These are phyloP conservation scores for Talaromyces pinophilus DNA, from an alignment of 2,329 filamentous ascomycete species.

Conservation along the genomic window DNA sequence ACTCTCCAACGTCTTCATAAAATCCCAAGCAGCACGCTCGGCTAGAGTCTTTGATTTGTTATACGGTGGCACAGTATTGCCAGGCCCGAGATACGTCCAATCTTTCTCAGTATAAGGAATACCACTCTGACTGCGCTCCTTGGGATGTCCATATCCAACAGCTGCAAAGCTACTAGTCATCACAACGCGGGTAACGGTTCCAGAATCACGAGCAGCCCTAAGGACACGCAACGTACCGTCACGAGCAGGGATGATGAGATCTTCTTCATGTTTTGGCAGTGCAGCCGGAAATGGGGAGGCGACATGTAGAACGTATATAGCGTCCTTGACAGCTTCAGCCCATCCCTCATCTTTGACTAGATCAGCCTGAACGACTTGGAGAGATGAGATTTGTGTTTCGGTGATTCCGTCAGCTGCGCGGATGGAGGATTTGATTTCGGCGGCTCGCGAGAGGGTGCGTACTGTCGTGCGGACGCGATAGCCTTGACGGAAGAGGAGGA, in stretches of 20 bases:
- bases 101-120: conserved; percentile 35
- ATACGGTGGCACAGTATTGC: conserved; percentile 27
- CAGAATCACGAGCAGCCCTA: conserved; percentile 3
- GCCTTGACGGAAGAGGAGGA: conserved; percentile 3
- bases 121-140: neutral
- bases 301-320: conserved; percentile 16
- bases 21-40: conserved; percentile 39
- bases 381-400: conserved; percentile 8
- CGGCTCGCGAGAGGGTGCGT: neutral
- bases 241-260: conserved; percentile 14
- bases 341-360: conserved; percentile 14
- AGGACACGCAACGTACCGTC: conserved; percentile 19
- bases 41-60: conserved; percentile 39
- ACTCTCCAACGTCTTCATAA: conserved; percentile 26
- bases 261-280: conserved; percentile 16
- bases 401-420: conserved; percentile 5
- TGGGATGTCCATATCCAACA: neutral
- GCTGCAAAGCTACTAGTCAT: conserved; percentile 18
- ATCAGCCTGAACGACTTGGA: conserved; percentile 7
- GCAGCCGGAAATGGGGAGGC: conserved; percentile 15
- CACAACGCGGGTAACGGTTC: conserved; percentile 2
- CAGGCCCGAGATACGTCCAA: conserved; percentile 31
- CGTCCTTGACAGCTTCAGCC: conserved; percentile 17
- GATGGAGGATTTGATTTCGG: conserved; percentile 2
- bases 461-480: conserved; percentile 20